These are phyloP conservation scores for Fragilaria crotonensis DNA, from an alignment of 108 stramenopile genomes.

Conservation along the genomic window DNA sequence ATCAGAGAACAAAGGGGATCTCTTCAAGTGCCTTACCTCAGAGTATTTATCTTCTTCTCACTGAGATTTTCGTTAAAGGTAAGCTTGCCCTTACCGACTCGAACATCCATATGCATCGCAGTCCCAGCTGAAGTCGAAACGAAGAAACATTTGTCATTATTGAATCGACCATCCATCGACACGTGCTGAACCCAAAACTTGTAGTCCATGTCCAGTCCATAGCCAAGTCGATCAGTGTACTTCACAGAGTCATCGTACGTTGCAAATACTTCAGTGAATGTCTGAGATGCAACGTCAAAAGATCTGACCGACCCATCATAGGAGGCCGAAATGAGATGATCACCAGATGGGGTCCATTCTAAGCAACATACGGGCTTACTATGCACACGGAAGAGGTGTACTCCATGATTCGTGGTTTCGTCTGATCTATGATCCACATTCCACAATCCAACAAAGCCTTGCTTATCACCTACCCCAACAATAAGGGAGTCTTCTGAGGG, in stretches of 20 bases:
- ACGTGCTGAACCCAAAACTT: slow-evolving; percentile 61
- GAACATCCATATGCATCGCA: slow-evolving; percentile 64
- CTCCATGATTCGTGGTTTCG: slow-evolving; percentile 23
- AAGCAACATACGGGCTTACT: slow-evolving; percentile 42
- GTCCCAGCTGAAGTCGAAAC: slow-evolving; percentile 67
- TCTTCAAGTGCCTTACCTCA: slow-evolving; percentile 42
- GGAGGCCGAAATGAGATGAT: slow-evolving; percentile 44
- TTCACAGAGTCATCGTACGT: slow-evolving; percentile 57
- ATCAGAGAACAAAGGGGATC: neutral
- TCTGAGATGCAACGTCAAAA: slow-evolving; percentile 48
- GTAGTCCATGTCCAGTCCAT: slow-evolving; percentile 48
- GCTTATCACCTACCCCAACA: slow-evolving; percentile 36
- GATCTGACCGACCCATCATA: slow-evolving; percentile 74
- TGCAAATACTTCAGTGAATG: slow-evolving; percentile 69
- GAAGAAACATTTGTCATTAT: slow-evolving; percentile 51
- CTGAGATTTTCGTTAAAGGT: slow-evolving; percentile 55
- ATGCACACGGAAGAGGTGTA: slow-evolving; percentile 58
- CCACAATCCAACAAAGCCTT: slow-evolving; percentile 4
- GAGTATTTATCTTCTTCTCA: slow-evolving; percentile 76
- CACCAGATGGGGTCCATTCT: slow-evolving; percentile 43
- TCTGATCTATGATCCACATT: slow-evolving; percentile 6
- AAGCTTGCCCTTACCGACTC: slow-evolving; percentile 31
- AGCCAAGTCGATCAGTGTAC: slow-evolving; percentile 54
- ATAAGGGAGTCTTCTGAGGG: slow-evolving; percentile 47
- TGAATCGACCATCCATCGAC: slow-evolving; percentile 42